Evolutionary conservation across 2,329 filamentous ascomycete genomes (phyloP).

Genomic region (Cladophialophora psammophila): DNA sequence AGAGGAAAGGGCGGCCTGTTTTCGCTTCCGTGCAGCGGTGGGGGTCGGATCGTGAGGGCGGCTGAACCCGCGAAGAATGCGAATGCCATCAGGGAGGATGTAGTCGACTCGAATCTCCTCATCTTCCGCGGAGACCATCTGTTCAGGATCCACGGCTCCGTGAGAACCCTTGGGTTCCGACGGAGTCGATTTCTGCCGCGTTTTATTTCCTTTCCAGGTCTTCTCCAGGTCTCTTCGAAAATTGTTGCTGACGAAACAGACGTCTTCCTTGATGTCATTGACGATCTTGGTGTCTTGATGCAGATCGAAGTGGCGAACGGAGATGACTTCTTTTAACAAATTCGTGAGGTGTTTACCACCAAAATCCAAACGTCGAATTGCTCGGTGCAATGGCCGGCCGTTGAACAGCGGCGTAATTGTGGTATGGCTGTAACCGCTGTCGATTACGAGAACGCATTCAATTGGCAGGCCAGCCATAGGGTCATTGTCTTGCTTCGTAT

Average conservation of each 20-base stretch:
- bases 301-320: constrained; percentile 92
- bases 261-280: constrained; percentile 92
- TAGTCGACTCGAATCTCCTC: constrained; percentile 80
- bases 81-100: constrained; percentile 81
- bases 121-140: constrained; percentile 40
- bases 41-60: constrained; percentile 77
- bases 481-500: constrained; percentile 49
- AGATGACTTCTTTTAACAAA: constrained; percentile 86
- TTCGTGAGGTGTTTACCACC: constrained; percentile 95
- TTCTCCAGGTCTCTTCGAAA: constrained; percentile 80
- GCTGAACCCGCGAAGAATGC: constrained; percentile 70
- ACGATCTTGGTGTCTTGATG: constrained; percentile 91
- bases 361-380: constrained; percentile 83
- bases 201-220: constrained; percentile 78
- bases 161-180: constrained; percentile 53
- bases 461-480: constrained; percentile 59
- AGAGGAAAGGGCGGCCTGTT: constrained; percentile 55
- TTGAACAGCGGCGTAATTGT: constrained; percentile 86
- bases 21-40: constrained; percentile 61
- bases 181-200: constrained; percentile 31
- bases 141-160: constrained; percentile 54
- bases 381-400: constrained; percentile 79
- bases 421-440: constrained; percentile 92
- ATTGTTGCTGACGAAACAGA: constrained; percentile 81
- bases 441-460: constrained; percentile 86